Evolutionary conservation across 2,329 filamentous ascomycete genomes (phyloP).

Genomic region (Endothia cerciana): DNA sequence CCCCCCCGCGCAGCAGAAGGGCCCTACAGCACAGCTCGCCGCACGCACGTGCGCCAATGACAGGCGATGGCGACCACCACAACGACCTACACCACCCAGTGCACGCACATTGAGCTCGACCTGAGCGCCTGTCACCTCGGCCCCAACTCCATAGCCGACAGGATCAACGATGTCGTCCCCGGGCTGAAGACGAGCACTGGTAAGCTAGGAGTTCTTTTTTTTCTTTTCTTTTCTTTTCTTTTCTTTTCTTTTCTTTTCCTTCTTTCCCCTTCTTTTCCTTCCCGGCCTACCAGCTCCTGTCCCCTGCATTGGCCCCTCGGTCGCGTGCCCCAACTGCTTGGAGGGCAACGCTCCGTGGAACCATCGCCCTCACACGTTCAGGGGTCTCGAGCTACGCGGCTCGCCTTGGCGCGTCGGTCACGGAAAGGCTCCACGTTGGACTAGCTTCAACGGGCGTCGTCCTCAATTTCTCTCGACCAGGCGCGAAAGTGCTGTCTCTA

Average conservation of each 20-base stretch:
- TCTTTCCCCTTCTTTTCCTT: neutral
- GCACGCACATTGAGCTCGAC: slow-evolving; percentile 48
- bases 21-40: too few relatives aligned
- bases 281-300: slow-evolving; percentile 18
- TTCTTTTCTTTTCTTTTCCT: slow-evolving; percentile 17
- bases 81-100: slow-evolving; percentile 7
- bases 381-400: neutral
- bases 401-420: neutral
- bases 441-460: neutral
- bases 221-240: slow-evolving; percentile 27
- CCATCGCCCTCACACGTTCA: slow-evolving; percentile 12
- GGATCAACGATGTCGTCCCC: slow-evolving; percentile 58
- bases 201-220: slow-evolving; percentile 38
- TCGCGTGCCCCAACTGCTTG: neutral
- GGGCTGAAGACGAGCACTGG: slow-evolving; percentile 64
- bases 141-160: slow-evolving; percentile 54
- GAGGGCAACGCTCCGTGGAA: neutral
- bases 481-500: neutral
- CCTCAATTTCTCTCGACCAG: neutral
- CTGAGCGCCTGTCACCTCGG: slow-evolving; percentile 47
- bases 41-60: slow-evolving; percentile 21
- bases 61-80: slow-evolving; percentile 27
- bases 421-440: neutral
- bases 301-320: slow-evolving; percentile 14
- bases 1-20: too few relatives aligned